Conservation (phyloP, 352 stramenopile species). For the Phytophthora niederhauseri region DNA sequence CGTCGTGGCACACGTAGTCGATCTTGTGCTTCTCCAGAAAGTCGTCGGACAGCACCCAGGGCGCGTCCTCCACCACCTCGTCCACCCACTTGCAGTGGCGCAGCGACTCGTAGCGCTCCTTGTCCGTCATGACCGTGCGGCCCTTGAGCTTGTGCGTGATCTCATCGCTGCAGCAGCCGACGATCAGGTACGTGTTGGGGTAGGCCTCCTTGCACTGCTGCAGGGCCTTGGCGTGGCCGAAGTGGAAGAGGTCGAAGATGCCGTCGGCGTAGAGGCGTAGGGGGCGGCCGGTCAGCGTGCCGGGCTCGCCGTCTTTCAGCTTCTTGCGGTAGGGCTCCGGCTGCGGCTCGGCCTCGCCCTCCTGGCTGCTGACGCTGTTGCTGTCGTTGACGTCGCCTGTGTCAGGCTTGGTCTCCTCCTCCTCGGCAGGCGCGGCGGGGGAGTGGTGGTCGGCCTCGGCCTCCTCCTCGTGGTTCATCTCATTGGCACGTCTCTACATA, state of each 20-base stretch:
- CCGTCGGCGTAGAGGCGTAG: slow-evolving; percentile 88
- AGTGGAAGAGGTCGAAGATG: slow-evolving; percentile 92
- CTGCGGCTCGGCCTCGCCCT: slow-evolving; percentile 30
- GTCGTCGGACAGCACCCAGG: slow-evolving; percentile 86
- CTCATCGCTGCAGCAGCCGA: slow-evolving; percentile 89
- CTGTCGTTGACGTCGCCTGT: slow-evolving; percentile 16
- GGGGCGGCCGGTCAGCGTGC: slow-evolving; percentile 74
- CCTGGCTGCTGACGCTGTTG: slow-evolving; percentile 33
- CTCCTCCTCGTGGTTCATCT: slow-evolving; percentile 49
- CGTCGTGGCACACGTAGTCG: slow-evolving; percentile 91
- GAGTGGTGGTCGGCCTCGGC: slow-evolving; percentile 33
- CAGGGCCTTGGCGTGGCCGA: slow-evolving; percentile 85
- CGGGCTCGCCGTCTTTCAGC: slow-evolving; percentile 68
- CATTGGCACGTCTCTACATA: slow-evolving; percentile 40
- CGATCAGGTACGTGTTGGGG: slow-evolving; percentile 84
- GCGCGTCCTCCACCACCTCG: slow-evolving; percentile 87
- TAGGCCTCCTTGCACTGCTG: slow-evolving; percentile 90
- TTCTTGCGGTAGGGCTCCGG: slow-evolving; percentile 64
- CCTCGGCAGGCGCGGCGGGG: slow-evolving; percentile 3
- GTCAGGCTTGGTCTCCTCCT: slow-evolving; percentile 25
- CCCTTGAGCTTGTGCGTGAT: slow-evolving; percentile 90
- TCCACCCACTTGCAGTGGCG: slow-evolving; percentile 91
- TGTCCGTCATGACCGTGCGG: slow-evolving; percentile 88
- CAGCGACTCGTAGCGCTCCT: slow-evolving; percentile 86
- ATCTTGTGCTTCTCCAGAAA: slow-evolving; percentile 88